These are phyloP conservation scores for Lizonia empirigonia DNA, from an alignment of 2,329 filamentous ascomycete genomes.

Conservation along the genomic window DNA sequence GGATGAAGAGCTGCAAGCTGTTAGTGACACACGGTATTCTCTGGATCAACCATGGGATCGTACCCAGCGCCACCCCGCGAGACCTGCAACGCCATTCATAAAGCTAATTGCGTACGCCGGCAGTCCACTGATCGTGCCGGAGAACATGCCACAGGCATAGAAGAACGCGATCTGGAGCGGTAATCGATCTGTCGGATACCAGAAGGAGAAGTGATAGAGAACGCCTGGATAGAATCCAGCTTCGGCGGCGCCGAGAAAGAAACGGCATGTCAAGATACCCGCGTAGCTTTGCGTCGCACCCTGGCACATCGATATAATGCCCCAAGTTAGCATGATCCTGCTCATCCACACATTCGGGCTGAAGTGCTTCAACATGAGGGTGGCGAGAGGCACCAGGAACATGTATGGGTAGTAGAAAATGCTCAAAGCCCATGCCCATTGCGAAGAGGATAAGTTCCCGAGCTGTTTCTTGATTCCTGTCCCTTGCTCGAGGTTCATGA, in stretches of 20 bases:
- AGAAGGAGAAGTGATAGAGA: slow-evolving; percentile 63
- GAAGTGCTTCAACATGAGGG: slow-evolving; percentile 29
- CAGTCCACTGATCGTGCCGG: slow-evolving; percentile 63
- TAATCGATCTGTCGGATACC: slow-evolving; percentile 62
- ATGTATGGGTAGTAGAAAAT: slow-evolving; percentile 47
- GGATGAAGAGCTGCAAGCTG: slow-evolving; percentile 25
- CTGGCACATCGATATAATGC: slow-evolving; percentile 51
- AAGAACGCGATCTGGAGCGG: slow-evolving; percentile 62
- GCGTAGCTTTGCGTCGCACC: slow-evolving; percentile 52
- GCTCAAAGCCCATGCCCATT: slow-evolving; percentile 43
- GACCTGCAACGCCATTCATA: slow-evolving; percentile 59
- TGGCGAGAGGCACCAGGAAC: slow-evolving; percentile 37
- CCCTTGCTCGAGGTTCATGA: slow-evolving; percentile 44
- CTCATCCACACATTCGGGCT: slow-evolving; percentile 30
- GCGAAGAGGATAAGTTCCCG: slow-evolving; percentile 34
- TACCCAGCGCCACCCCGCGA: slow-evolving; percentile 44
- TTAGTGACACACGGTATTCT: background rate
- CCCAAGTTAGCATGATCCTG: slow-evolving; percentile 33
- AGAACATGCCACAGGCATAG: slow-evolving; percentile 61
- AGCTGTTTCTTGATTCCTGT: slow-evolving; percentile 42
- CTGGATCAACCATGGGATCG: background rate
- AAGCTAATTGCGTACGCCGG: slow-evolving; percentile 64
- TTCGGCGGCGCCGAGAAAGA: slow-evolving; percentile 47
- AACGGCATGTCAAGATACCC: slow-evolving; percentile 50
- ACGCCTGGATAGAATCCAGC: slow-evolving; percentile 40